phyloP scores from a whole-genome alignment of 169 alveolate genomes.

The Cryptosporidium meleagridis region DNA sequence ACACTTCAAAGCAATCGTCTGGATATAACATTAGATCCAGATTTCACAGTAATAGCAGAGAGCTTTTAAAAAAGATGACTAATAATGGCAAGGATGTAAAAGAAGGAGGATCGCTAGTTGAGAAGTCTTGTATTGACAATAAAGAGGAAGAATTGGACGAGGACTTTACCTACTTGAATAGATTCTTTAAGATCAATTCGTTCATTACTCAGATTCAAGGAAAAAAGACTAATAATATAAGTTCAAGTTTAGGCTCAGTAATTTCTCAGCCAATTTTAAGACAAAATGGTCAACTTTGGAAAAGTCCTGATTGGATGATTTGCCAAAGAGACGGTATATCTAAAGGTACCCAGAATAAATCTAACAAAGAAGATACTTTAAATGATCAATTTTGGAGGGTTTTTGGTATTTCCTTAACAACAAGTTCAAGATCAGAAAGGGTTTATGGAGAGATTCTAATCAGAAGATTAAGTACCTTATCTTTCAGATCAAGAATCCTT shows the following conservation, averaged over 20 bases:
- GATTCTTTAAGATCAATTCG: conserved; percentile 20
- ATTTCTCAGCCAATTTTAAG: conserved; percentile 39
- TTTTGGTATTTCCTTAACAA: conserved; percentile 66
- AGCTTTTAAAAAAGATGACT: conserved; percentile 30
- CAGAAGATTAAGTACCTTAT: conserved; percentile 31
- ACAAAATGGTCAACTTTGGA: conserved; percentile 11
- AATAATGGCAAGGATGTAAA: not conserved
- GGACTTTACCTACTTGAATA: not conserved
- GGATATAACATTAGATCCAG: conserved; percentile 36
- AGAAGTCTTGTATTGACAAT: not conserved
- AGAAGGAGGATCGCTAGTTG: not conserved
- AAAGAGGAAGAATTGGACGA: conserved; percentile 23
- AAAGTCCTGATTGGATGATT: conserved; percentile 52
- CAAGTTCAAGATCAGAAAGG: conserved; percentile 58
- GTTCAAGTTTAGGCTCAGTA: not conserved
- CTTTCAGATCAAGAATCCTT: conserved; percentile 28
- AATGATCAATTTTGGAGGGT: conserved; percentile 22
- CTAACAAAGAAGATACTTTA: not conserved
- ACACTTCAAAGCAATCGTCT: not conserved
- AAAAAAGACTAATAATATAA: not conserved
- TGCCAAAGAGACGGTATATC: not conserved
- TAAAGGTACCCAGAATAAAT: not conserved
- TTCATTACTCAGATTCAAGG: not conserved
- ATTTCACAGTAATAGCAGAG: conserved; percentile 47
- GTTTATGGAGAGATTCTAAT: conserved; percentile 15